Conservation (phyloP, 371 early-diverging fungal genomes). For the Cokeromyces recurvatus region DNA sequence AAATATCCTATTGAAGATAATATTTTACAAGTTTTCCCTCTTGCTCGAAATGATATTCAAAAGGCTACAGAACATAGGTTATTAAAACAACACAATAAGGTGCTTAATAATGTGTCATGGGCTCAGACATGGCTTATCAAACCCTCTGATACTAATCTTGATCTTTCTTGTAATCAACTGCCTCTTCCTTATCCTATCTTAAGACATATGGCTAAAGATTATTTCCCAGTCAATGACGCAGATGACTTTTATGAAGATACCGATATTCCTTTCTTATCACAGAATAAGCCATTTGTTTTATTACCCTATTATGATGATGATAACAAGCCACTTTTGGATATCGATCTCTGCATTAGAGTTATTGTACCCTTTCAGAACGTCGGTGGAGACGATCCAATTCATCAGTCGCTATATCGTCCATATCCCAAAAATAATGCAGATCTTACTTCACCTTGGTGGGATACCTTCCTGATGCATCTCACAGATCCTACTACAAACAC, state of each 20-base stretch:
- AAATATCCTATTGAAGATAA: conserved; percentile 20
- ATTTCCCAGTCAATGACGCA: conserved; percentile 8
- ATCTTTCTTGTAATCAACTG: conserved; percentile 15
- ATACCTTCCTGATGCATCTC: conserved; percentile 20
- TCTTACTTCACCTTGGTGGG: conserved; percentile 36
- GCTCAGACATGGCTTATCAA: conserved; percentile 7
- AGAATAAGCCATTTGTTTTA: conserved; percentile 8
- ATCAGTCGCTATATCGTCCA: conserved; percentile 21
- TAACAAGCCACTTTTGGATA: conserved; percentile 2
- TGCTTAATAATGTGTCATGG: background rate
- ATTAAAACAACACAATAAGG: background rate
- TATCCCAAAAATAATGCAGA: conserved; percentile 8
- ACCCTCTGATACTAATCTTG: background rate
- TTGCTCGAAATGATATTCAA: too few species aligned
- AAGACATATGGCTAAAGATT: conserved; percentile 12
- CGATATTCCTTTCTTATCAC: background rate
- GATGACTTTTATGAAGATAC: conserved; percentile 10
- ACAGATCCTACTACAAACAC: conserved; percentile 17
- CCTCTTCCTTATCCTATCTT: conserved; percentile 23
- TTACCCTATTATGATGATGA: conserved; percentile 9
- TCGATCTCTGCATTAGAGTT: conserved; percentile 19
- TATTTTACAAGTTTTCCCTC: conserved; percentile 3
- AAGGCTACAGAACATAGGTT: too few species aligned
- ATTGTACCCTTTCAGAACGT: conserved; percentile 16
- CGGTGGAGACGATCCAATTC: conserved; percentile 1